Evolutionary conservation across 1,139 yeast genomes (phyloP).

Genomic region (Pichia sp.): DNA sequence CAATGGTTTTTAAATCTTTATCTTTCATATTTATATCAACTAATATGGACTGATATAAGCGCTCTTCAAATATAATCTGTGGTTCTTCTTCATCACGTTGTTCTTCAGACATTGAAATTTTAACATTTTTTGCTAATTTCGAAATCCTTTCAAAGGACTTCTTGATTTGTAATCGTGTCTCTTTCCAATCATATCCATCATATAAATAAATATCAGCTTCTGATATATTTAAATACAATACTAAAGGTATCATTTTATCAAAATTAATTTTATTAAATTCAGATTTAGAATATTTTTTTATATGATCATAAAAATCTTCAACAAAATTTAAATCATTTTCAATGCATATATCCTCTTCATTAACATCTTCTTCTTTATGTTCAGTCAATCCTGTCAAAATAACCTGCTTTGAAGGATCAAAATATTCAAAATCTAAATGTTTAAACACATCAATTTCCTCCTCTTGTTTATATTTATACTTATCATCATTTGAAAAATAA

Average conservation of each 20-base stretch:
- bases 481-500: conserved; percentile 46
- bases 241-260: conserved; percentile 24
- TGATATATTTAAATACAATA: conserved; percentile 29
- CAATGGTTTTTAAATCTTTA: conserved; percentile 15
- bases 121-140: conserved; percentile 32
- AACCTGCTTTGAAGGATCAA: not conserved
- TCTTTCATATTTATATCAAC: conserved; percentile 36
- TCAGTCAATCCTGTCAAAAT: not conserved
- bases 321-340: conserved; percentile 19
- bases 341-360: not conserved
- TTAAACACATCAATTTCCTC: conserved; percentile 42
- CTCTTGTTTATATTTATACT: conserved; percentile 22
- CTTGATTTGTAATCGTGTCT: conserved; percentile 60
- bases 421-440: conserved; percentile 34
- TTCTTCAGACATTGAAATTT: not conserved
- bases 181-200: conserved; percentile 93
- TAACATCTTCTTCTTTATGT: not conserved
- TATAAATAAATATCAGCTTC: conserved; percentile 49
- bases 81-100: not conserved
- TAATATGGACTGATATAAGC: conserved; percentile 67
- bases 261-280: not conserved
- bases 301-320: conserved; percentile 25
- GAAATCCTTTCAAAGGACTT: conserved; percentile 61
- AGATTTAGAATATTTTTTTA: conserved; percentile 3
- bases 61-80: conserved; percentile 46